Evolutionary conservation across 169 alveolate genomes (phyloP), one percentile per base, ranked within the genome.

Genomic region (Plasmodium coatneyi): DNA sequence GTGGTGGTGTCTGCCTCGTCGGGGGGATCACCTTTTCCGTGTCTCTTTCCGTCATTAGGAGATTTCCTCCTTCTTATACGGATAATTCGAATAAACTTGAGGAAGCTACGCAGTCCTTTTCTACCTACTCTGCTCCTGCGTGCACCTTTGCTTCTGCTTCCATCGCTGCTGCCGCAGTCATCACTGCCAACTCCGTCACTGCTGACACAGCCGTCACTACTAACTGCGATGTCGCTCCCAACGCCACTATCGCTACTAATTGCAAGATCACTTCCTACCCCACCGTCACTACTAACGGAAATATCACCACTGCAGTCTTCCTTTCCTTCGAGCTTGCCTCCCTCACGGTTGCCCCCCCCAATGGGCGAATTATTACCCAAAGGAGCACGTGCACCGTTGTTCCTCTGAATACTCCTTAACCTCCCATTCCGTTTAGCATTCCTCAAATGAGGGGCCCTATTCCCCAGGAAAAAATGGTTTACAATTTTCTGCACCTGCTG

Each of bases 401-500:
- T 32, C 30, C 22, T 22, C 22, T 14, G 39, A 28, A 41, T 46
- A 5, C 19, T 43, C 9, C 46, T 22, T 5, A 14, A 12, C 28
- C 39, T 49, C 49, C 56, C 74, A 4, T 10, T 19, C 5, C 72
- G 52, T 22, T 7, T 54, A 4, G 32, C 14, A 84, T 36, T 12
- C 22, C 46, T 82, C 30, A 60, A 56, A 36, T 34, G 36, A 4
- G 46, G 66, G 7, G 46, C 16, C 32, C 7, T 60, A 87, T 87
- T 28, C 28, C 39, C 60, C 32, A 41, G 39, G 3, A 32, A 19
- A 36, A 76, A 22, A 16, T 14, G 9, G 52, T 41, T 79, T 1
- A 87, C 1, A 19, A 87, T 34, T 19, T 32, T 78, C 52, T 87
- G 66, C 9, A 87, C 25, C 10, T 10, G 66, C 3, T 87, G 82